Base-by-base conservation (phyloP, 306 rosid species). In the Gynostemma pentaphyllum region DNA sequence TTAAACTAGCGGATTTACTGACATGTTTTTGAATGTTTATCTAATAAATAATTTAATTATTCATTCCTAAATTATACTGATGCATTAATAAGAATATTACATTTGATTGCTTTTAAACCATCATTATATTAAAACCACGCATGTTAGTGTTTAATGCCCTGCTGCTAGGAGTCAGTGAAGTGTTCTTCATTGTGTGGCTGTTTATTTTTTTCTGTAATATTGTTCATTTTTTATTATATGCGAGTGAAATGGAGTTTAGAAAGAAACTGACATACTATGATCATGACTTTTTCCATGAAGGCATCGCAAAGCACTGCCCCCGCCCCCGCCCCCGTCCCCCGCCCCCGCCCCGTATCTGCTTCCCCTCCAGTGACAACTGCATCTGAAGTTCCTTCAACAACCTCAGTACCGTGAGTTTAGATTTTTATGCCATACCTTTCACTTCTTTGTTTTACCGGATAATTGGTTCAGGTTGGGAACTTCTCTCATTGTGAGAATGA, bases 261-360 rank as follows among this genome's bases (percentile, higher is more conserved):
- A 53, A 10, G 21, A 9, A 36, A 39, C 14, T 23, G 23, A 36
- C 22, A 59, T 36, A 59, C 27, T 37, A 22, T 24, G 48, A 61
- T 24, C 36, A 61, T n/a, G 49, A 60, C 63, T 34, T 23, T 7
- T 34, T 61, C n/a, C 27, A 13, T 30, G 39, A 65, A 70, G 86
- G 66, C 79, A 7, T 80, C 84, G 42, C 86, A 79, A 66, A 71
- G 85, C 26, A 83, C 79, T 79, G 70, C 79, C 56, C 69, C 81
- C 62, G 66, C 71, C 12, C 79, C 81, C 62, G 54, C n/a, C n/a
- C n/a, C n/a, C n/a, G n/a, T n/a, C n/a, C n/a, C n/a, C 79, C 77
- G 70, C 79, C 56, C 69, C 81, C 62, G 66, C 71, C 12, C 79
- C 81, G n/a, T n/a, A n/a, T n/a, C n/a, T 56, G 54, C 85, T 29